Base-by-base conservation (phyloP, 768 basidiomycete genomes). In the Phylloporus rhodoxanthus region DNA sequence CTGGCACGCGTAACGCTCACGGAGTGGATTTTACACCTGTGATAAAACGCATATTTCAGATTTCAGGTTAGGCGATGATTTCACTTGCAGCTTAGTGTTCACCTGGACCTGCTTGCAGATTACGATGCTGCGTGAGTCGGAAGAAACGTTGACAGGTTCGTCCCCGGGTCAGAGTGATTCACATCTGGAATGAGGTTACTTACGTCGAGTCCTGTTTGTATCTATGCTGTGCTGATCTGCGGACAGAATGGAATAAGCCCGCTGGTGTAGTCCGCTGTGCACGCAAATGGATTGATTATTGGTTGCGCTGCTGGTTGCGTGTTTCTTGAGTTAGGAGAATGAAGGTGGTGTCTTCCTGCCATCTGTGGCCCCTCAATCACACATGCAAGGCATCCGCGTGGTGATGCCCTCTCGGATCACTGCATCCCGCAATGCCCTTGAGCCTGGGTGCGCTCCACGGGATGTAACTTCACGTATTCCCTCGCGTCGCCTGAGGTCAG, bases 351-450 rank as follows among this genome's bases (percentile, higher is more conserved):
- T 19, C 19, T 23, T 47, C 15, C 21, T 42, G 45, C 49, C 50
- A 30, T 42, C 21, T 41, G 20, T 29, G 21, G 47, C 37, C 41
- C 43, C 47, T 26, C 28, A 34, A 48, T 30, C 37, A n/a, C 11
- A 42, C 51, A 47, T 34, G 62, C 61, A 58, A 29, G 50, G 61
- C 11, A 48, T 20, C 45, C 60, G 47, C 62, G 47, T 65, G 46
- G 38, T 44, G 48, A 55, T 26, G 48, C n/a, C n/a, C n/a, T n/a
- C n/a, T 50, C 56, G 44, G 45, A 59, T 51, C 52, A 32, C 25
- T 44, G 5, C 29, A 25, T 37, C n/a, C 32, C 32, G 37, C 40
- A 29, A 38, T 52, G 33, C 62, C 61, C 61, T 64, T 40, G 45
- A 25, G 45, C 62, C 62, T 57, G 52, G 53, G 54, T 14, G 11